Percentiles rank a stretch among this genome's conserved stretches.
Conservation (phyloP, 2,329 filamentous ascomycete species). For the Penicillium occitanis region DNA sequence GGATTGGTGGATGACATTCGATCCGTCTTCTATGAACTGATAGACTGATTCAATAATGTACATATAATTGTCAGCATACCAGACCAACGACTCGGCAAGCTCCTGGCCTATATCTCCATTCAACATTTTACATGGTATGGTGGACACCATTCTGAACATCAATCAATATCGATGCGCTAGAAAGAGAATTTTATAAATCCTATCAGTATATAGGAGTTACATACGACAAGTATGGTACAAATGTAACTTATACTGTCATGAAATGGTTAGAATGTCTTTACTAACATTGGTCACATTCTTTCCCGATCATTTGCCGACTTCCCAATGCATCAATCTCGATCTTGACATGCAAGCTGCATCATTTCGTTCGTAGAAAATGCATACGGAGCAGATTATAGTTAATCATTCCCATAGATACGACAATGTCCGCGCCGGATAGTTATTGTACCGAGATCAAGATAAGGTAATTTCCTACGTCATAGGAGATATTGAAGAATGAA, state of each 20-base stretch:
- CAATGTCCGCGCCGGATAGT: neutral
- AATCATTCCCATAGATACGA: neutral
- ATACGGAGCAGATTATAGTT: too few relatives aligned
- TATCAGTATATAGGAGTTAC: neutral
- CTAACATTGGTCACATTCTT: neutral
- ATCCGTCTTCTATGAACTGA: neutral
- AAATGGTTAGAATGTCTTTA: neutral
- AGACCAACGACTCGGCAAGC: neutral
- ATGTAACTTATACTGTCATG: neutral
- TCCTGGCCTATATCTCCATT: neutral
- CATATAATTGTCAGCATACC: neutral
- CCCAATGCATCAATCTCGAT: neutral
- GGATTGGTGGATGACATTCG: constrained; percentile 1
- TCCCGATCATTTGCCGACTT: neutral
- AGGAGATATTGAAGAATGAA: neutral
- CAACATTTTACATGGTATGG: too few relatives aligned
- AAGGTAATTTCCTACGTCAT: neutral
- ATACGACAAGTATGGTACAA: neutral
- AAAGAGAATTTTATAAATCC: neutral
- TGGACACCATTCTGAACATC: too few relatives aligned
- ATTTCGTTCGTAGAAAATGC: too few relatives aligned
- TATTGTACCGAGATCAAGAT: neutral
- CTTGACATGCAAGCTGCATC: neutral
- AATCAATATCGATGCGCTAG: too few relatives aligned
- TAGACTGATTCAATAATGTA: neutral